A percentile compares a stretch with the other conserved stretches of the same genome.
phyloP scores from a whole-genome alignment of 2,329 filamentous ascomycete species.

The Trichoderma sp. region DNA sequence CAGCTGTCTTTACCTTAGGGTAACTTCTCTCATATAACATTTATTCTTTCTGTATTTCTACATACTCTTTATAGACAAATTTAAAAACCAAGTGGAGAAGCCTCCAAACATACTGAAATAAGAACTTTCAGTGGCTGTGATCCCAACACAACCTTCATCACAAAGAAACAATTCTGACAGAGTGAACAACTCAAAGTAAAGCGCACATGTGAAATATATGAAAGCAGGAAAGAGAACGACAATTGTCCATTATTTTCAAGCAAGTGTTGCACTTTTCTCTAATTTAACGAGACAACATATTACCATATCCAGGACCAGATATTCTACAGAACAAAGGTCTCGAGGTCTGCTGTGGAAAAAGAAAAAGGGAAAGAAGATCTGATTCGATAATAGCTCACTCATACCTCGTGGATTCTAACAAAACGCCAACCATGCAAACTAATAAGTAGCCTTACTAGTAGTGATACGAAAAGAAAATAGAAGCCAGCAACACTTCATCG shows the following conservation, averaged over 20 bases:
- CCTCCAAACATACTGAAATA: not conserved
- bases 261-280: not conserved
- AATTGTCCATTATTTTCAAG: not conserved
- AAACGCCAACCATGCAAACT: slow-evolving; percentile 38
- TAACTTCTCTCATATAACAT: not conserved
- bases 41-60: not conserved
- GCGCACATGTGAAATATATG: not conserved
- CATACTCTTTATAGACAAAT: not conserved
- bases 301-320: not conserved
- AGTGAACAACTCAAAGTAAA: not conserved
- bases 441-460: slow-evolving; percentile 37
- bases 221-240: not conserved
- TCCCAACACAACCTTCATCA: not conserved
- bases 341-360: not conserved
- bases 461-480: slow-evolving; percentile 29
- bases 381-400: slow-evolving; percentile 38
- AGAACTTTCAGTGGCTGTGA: not conserved
- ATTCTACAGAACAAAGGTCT: not conserved
- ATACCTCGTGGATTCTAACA: slow-evolving; percentile 41
- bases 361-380: slow-evolving; percentile 6
- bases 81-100: not conserved
- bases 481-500: not conserved
- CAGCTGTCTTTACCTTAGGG: not conserved
- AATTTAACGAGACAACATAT: not conserved
- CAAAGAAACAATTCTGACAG: not conserved